These are phyloP conservation scores for Rhizophagus clarus DNA, from an alignment of 192 early-diverging fungal species.

Conservation along the genomic window DNA sequence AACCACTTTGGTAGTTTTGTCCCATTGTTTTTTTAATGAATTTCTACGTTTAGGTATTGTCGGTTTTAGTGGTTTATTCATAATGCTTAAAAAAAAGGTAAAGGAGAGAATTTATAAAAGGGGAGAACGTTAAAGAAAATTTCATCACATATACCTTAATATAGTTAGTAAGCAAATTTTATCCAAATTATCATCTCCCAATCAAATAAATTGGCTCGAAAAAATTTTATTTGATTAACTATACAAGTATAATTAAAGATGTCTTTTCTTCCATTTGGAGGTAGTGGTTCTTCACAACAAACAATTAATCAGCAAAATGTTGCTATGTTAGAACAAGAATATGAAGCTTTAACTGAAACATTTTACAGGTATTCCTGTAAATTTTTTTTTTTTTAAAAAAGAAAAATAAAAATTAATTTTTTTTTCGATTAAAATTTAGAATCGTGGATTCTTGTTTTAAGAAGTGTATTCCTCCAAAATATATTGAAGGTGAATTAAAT, in stretches of 20 bases:
- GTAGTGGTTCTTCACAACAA: conserved; percentile 34
- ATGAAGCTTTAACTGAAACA: conserved; percentile 81
- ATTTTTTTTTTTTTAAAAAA: no score
- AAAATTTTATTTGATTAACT: no score
- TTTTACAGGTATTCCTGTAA: conserved; percentile 61
- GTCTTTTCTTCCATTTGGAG: conserved; percentile 7
- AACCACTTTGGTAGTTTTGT: conserved; percentile 24
- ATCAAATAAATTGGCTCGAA: no score
- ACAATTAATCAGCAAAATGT: conserved; percentile 64
- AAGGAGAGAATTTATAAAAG: no score
- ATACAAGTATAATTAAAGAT: background rate
- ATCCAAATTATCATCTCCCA: no score
- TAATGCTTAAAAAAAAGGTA: no score
- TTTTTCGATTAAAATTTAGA: conserved; percentile 35
- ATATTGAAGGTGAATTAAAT: conserved; percentile 79
- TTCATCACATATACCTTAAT: no score
- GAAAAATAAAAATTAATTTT: background rate
- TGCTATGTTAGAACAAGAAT: conserved; percentile 78
- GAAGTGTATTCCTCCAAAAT: conserved; percentile 83
- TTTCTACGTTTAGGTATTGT: conserved; percentile 1
- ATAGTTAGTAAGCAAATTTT: no score
- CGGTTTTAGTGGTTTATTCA: background rate
- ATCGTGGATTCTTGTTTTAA: conserved; percentile 78
- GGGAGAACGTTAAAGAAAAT: no score
- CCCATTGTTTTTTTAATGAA: conserved; percentile 28